These are phyloP conservation scores for Phaeosphaeriaceae sp. DNA, from an alignment of 2,329 filamentous ascomycete genomes.

Conservation along the genomic window DNA sequence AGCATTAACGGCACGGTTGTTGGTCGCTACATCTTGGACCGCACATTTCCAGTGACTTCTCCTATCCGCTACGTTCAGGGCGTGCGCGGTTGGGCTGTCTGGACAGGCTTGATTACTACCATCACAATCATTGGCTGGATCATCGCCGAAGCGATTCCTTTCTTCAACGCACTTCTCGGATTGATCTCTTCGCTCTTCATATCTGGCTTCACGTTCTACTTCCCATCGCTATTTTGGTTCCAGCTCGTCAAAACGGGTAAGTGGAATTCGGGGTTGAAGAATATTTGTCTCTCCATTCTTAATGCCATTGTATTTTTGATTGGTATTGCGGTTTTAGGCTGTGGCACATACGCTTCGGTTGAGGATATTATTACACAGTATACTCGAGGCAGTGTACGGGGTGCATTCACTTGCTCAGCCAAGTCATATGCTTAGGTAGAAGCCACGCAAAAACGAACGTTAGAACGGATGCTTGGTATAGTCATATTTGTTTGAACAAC, in stretches of 20 bases:
- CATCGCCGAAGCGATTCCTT: slow-evolving; percentile 73
- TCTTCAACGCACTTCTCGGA: slow-evolving; percentile 72
- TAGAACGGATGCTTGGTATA: neutral
- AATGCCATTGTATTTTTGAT: slow-evolving; percentile 39
- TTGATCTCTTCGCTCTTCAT: slow-evolving; percentile 68
- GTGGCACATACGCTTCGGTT: slow-evolving; percentile 54
- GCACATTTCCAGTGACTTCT: slow-evolving; percentile 62
- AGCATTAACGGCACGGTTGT: slow-evolving; percentile 74
- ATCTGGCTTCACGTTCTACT: slow-evolving; percentile 68
- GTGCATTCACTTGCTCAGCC: slow-evolving; percentile 50
- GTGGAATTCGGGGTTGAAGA: slow-evolving; percentile 46
- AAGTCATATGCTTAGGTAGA: slow-evolving; percentile 34
- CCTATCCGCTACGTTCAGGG: slow-evolving; percentile 51
- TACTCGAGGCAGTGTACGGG: slow-evolving; percentile 44
- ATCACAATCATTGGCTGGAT: slow-evolving; percentile 71
- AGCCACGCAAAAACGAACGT: neutral
- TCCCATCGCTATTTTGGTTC: slow-evolving; percentile 50
- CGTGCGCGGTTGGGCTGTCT: slow-evolving; percentile 55
- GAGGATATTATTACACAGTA: slow-evolving; percentile 54
- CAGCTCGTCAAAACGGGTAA: slow-evolving; percentile 51
- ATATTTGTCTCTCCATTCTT: slow-evolving; percentile 37
- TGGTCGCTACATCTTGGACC: slow-evolving; percentile 69
- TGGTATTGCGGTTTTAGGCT: slow-evolving; percentile 41
- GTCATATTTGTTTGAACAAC: too few relatives aligned
- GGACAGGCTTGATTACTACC: slow-evolving; percentile 62